Evolutionary conservation across 2,329 filamentous ascomycete species (phyloP).

Genomic region (Pseudocercospora musae): DNA sequence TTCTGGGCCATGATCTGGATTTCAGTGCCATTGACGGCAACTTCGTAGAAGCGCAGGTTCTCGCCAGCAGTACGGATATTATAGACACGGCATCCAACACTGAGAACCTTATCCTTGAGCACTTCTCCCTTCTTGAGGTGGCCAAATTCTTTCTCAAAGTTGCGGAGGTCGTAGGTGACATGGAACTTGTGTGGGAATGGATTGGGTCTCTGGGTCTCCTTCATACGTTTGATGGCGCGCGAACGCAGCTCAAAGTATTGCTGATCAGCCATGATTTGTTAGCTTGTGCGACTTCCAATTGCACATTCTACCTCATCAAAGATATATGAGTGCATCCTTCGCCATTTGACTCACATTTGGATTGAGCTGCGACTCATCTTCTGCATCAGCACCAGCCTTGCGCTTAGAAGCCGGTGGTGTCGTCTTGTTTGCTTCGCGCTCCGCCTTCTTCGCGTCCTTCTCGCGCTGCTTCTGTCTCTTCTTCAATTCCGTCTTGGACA

Average conservation of each 20-base stretch:
- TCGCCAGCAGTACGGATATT: conserved; percentile 76
- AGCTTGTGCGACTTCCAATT: background rate
- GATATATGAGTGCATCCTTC: background rate
- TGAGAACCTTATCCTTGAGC: conserved; percentile 69
- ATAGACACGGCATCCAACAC: conserved; percentile 83
- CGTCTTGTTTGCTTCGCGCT: conserved; percentile 68
- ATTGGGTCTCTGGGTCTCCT: conserved; percentile 69
- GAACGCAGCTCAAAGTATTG: conserved; percentile 98
- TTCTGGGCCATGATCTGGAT: conserved; percentile 92
- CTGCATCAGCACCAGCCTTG: conserved; percentile 59
- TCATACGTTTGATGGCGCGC: conserved; percentile 72
- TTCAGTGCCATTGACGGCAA: conserved; percentile 70
- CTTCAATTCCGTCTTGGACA: conserved; percentile 67
- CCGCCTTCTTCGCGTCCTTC: conserved; percentile 81
- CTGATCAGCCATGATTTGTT: conserved; percentile 40
- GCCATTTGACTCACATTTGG: conserved; percentile 59
- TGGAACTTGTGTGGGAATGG: conserved; percentile 95
- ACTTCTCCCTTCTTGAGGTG: conserved; percentile 85
- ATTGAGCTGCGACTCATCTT: conserved; percentile 69
- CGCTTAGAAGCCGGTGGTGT: conserved; percentile 57
- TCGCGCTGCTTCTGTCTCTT: conserved; percentile 89
- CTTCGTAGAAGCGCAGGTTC: conserved; percentile 91
- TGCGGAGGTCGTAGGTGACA: conserved; percentile 74
- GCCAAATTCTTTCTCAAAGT: conserved; percentile 75
- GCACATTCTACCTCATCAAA: background rate